Evolutionary conservation across 371 early-diverging fungal genomes (phyloP), one percentile per base, ranked within the genome.

Genomic region (Circinella minor): DNA sequence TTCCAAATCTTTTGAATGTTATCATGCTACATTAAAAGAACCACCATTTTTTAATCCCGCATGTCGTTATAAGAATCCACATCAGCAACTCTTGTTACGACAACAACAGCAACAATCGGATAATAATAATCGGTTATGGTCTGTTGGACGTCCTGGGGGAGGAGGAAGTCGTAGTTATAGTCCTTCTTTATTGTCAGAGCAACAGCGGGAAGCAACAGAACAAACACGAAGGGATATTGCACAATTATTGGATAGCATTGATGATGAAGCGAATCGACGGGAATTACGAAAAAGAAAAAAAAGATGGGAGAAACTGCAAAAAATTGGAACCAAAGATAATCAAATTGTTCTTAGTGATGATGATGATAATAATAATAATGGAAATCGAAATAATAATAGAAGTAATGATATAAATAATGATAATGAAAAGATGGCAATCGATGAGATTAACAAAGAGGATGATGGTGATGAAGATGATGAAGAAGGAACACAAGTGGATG

Each of bases 41-140:
- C 81, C 85, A 8, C 79, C 80, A 3, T 81, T 78, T 55, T 78
- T 71, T 55, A 79, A 81, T 43, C 80, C 80, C n/a, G 55, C 72
- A 1, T 77, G 76, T 36, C 69, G 74, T 1, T 82, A 82, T 34
- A 64, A 66, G 14, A 81, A 81, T 43, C 81, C 80, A 13, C 74
- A 78, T 18, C 27, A 27, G 9, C 47, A 46, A 13, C 36, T 47
- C 54, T 9, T 15, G 15, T 51, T n/a, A 43, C 43, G 11, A 11
- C 43, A 43, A 43, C 51, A 51, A 3, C 51, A 51, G 34, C 57
- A 57, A 14, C 57, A 57, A n/a, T 20, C 1, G 27, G 27, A 17
- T 15, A 51, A n/a, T 57, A 57, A 34, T 34, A 20, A 57, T 27
- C 36, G 57, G 9, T 34, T 57, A n/a, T 57, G 57, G 57, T 57